Conservation (phyloP, 257 asterid genomes). For the Dorcoceras hygrometricum region DNA sequence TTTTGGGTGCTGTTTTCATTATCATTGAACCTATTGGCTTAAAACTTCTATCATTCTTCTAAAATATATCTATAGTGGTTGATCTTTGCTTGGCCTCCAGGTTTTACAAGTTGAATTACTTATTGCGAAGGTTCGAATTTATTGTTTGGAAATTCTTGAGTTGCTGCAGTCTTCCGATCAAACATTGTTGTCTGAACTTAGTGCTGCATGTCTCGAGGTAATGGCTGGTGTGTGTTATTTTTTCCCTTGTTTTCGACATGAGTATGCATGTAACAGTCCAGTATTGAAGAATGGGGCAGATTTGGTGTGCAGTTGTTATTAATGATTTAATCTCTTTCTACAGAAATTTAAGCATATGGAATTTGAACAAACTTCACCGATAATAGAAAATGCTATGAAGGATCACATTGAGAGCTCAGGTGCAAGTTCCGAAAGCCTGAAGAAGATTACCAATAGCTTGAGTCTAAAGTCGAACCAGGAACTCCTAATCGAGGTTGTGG, state of each 20-base stretch:
- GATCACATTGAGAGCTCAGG: slow-evolving; percentile 66
- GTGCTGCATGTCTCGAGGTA: slow-evolving; percentile 72
- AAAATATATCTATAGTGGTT: slow-evolving; percentile 18
- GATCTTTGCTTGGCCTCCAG: slow-evolving; percentile 40
- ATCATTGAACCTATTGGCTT: slow-evolving; percentile 9
- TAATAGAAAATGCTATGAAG: slow-evolving; percentile 51
- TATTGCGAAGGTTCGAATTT: slow-evolving; percentile 39
- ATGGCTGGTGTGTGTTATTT: slow-evolving; percentile 21
- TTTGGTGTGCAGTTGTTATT: slow-evolving; percentile 21
- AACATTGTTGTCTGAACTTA: slow-evolving; percentile 42
- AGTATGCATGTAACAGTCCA: slow-evolving; percentile 1
- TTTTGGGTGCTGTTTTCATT: slow-evolving; percentile 9
- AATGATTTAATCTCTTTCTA: slow-evolving; percentile 40
- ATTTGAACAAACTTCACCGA: slow-evolving; percentile 45
- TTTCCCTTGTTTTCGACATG: slow-evolving; percentile 10
- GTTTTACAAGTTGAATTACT: slow-evolving; percentile 73
- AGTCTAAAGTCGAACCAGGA: slow-evolving; percentile 74
- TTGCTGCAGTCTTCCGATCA: slow-evolving; percentile 58
- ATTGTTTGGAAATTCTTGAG: slow-evolving; percentile 63
- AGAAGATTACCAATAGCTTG: slow-evolving; percentile 55
- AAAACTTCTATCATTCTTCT: slow-evolving; percentile 8
- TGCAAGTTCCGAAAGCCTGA: slow-evolving; percentile 60
- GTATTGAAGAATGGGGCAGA: slow-evolving; percentile 18
- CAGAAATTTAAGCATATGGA: slow-evolving; percentile 60
- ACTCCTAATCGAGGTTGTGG: slow-evolving; percentile 78